Conservation (phyloP, 2,329 filamentous ascomycete species). For the Orbilia brochopaga region DNA sequence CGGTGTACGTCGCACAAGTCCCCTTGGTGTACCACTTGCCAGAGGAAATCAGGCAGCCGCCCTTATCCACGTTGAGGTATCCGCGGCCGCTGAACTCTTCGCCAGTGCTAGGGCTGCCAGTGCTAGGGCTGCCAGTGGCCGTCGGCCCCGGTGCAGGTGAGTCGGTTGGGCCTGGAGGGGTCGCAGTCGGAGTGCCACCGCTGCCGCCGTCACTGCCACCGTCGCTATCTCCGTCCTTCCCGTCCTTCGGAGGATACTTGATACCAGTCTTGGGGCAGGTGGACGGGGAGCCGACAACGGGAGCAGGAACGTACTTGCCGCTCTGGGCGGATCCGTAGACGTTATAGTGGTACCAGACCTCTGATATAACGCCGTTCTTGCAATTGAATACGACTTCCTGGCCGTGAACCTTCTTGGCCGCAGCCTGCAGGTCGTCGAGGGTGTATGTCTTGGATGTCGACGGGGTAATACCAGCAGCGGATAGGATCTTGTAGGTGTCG, state of each 20-base stretch:
- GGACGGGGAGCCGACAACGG: constrained; percentile 66
- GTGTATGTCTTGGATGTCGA: constrained; percentile 66
- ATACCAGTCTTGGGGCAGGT: constrained; percentile 67
- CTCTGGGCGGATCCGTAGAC: constrained; percentile 63
- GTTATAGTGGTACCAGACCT: constrained; percentile 65
- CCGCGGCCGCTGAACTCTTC: constrained; percentile 66
- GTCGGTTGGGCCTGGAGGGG: constrained; percentile 56
- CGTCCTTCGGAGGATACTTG: constrained; percentile 68
- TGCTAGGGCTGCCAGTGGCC: constrained; percentile 21
- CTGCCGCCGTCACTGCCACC: constrained; percentile 45
- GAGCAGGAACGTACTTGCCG: constrained; percentile 60
- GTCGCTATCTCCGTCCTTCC: too few relatives aligned
- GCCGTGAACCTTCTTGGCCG: constrained; percentile 64
- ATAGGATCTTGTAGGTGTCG: constrained; percentile 65
- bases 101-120: constrained; percentile 26
- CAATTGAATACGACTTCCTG: constrained; percentile 68
- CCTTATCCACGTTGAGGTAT: constrained; percentile 65
- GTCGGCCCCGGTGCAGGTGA: constrained; percentile 58
- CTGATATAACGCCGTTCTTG: constrained; percentile 60
- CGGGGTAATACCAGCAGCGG: constrained; percentile 58
- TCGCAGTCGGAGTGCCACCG: constrained; percentile 31
- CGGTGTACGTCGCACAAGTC: constrained; percentile 71
- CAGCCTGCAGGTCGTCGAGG: constrained; percentile 65
- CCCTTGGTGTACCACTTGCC: constrained; percentile 73
- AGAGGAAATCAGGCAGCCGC: constrained; percentile 71